Evolutionary conservation across 352 stramenopile species (phyloP).

Genomic region (Globisporangium abappressorium): DNA sequence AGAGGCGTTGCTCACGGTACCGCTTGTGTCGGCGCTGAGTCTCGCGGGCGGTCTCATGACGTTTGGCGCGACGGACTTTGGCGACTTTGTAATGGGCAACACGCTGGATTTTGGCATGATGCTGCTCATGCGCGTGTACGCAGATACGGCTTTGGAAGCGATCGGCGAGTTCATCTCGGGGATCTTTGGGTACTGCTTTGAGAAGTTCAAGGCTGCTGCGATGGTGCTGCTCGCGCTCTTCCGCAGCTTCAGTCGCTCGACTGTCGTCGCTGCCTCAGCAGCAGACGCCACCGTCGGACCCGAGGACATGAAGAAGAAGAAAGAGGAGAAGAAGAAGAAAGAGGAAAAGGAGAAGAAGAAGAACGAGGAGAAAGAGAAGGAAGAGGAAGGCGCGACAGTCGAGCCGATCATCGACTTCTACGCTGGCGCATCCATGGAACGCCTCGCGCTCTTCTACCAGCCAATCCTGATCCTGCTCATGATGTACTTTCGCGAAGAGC

Average conservation of each 20-base stretch:
- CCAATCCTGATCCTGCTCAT: conserved; percentile 94
- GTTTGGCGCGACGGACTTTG: conserved; percentile 95
- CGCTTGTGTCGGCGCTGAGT: conserved; percentile 87
- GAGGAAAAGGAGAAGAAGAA: conserved; percentile 35
- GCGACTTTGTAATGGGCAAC: conserved; percentile 95
- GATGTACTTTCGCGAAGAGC: conserved; percentile 93
- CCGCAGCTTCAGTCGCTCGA: conserved; percentile 52
- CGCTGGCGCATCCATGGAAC: conserved; percentile 89
- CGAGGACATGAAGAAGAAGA: neutral
- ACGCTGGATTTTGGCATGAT: conserved; percentile 95
- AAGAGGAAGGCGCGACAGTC: conserved; percentile 88
- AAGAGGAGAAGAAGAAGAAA: conserved; percentile 33
- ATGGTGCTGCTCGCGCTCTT: conserved; percentile 39
- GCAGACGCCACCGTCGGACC: neutral
- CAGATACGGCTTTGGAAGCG: conserved; percentile 81
- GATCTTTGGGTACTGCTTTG: conserved; percentile 32
- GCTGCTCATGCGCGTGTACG: conserved; percentile 92
- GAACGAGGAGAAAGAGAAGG: conserved; percentile 37
- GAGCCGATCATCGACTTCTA: conserved; percentile 97
- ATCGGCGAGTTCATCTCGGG: conserved; percentile 58
- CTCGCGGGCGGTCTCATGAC: conserved; percentile 93
- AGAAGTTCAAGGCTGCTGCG: conserved; percentile 38
- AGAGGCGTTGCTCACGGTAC: conserved; percentile 89
- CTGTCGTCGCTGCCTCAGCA: conserved; percentile 15
- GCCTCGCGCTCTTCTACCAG: conserved; percentile 92